Conservation (phyloP, 805 yeast species). For the Danielozyma ontarioensis region DNA sequence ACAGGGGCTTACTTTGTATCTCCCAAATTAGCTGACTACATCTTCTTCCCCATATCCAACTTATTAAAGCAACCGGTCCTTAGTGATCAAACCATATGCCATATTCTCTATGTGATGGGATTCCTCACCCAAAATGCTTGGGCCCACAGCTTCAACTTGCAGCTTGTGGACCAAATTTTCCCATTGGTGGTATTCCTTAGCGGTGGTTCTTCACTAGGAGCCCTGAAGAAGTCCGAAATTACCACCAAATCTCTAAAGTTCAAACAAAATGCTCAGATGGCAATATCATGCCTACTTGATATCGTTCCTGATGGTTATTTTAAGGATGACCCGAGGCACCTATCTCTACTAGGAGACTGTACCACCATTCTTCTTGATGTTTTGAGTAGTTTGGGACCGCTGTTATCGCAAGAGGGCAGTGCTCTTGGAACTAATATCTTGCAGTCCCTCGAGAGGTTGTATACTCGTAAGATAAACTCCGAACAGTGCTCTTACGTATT, state of each 20-base stretch:
- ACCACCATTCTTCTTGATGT: slow-evolving; percentile 19
- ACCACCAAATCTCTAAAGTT: slow-evolving; percentile 9
- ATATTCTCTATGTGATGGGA: slow-evolving; percentile 23
- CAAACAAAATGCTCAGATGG: slow-evolving; percentile 12
- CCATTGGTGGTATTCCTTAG: slow-evolving; percentile 25
- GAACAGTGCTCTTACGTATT: slow-evolving; percentile 32
- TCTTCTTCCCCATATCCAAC: slow-evolving; percentile 34
- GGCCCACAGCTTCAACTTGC: slow-evolving; percentile 17
- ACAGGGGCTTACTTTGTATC: slow-evolving; percentile 18
- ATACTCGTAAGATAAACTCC: slow-evolving; percentile 15
- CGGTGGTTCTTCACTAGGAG: slow-evolving; percentile 8
- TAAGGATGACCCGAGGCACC: slow-evolving; percentile 10
- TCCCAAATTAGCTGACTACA: slow-evolving; percentile 33
- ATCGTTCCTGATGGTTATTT: slow-evolving; percentile 8
- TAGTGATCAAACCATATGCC: slow-evolving; percentile 12
- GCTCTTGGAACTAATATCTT: slow-evolving; percentile 7
- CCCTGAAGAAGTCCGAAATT: slow-evolving; percentile 2
- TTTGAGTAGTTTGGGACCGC: slow-evolving; percentile 4
- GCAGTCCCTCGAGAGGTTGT: slow-evolving; percentile 9
- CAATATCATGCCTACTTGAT: slow-evolving; percentile 13
- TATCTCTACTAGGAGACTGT: slow-evolving; percentile 25
- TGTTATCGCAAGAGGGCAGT: slow-evolving; percentile 13
- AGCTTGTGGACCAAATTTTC: slow-evolving; percentile 29
- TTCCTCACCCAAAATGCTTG: slow-evolving; percentile 26
- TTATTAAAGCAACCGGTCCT: slow-evolving; percentile 24